These are phyloP conservation scores for Aurantiochytrium sp. DNA, from an alignment of 108 stramenopile species.

Conservation along the genomic window DNA sequence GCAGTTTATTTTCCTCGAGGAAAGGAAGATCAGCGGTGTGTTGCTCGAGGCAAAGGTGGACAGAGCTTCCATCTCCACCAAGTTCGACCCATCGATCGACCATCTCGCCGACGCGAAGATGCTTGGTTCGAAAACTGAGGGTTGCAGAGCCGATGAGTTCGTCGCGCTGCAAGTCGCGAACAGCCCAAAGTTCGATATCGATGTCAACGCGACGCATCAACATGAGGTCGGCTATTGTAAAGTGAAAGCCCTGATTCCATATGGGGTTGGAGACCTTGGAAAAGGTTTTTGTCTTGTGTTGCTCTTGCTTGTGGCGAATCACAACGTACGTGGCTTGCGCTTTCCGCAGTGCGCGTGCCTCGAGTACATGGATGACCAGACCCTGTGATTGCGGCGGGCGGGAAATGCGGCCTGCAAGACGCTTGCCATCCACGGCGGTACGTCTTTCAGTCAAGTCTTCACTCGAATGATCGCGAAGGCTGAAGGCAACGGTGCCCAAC, in stretches of 20 bases:
- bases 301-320: background rate
- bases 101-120: background rate
- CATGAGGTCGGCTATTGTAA: background rate
- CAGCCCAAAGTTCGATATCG: background rate
- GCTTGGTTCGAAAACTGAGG: background rate
- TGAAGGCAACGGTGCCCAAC: background rate
- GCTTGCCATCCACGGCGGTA: too few relatives aligned
- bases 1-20: background rate
- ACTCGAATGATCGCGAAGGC: background rate
- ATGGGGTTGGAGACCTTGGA: background rate
- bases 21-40: background rate
- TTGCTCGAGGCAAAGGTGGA: background rate
- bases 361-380: background rate
- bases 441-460: background rate
- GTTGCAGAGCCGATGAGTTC: background rate
- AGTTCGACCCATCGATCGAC: background rate
- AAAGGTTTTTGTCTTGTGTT: background rate
- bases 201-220: background rate
- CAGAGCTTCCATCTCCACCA: background rate
- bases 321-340: background rate
- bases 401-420: too few relatives aligned
- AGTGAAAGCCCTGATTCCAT: background rate
- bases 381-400: background rate
- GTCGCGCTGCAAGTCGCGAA: background rate
- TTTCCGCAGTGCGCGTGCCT: background rate